These are phyloP conservation scores for Fusarium sp. DNA, from an alignment of 2,329 filamentous ascomycete species.

Conservation along the genomic window DNA sequence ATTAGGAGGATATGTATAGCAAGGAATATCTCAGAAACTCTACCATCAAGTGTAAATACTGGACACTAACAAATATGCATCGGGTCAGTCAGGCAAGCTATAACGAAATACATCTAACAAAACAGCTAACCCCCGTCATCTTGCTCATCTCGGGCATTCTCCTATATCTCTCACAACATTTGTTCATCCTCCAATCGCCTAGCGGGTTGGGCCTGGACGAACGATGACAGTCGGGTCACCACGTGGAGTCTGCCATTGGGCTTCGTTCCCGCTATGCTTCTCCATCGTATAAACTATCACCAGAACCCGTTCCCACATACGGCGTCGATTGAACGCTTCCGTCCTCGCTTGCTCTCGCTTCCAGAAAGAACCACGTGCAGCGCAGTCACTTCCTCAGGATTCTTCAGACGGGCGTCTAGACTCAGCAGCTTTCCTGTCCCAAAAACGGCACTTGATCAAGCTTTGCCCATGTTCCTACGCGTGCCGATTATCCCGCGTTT, in stretches of 20 bases:
- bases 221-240: slow-evolving; percentile 23
- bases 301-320: slow-evolving; percentile 2
- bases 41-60: no score
- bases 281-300: slow-evolving; percentile 19
- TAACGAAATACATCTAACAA: no score
- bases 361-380: slow-evolving; percentile 28
- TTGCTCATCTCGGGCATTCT: neutral
- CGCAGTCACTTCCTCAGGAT: slow-evolving; percentile 1
- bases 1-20: no score
- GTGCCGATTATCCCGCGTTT: slow-evolving; percentile 13
- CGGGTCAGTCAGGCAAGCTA: no score
- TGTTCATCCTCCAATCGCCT: neutral
- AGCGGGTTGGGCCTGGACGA: slow-evolving; percentile 17
- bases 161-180: neutral
- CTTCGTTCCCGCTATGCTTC: slow-evolving; percentile 11
- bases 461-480: neutral
- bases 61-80: no score
- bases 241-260: slow-evolving; percentile 42
- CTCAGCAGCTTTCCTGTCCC: neutral
- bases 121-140: neutral
- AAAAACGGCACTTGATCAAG: neutral
- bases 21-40: no score
- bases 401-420: slow-evolving; percentile 9
- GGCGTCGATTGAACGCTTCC: slow-evolving; percentile 5
- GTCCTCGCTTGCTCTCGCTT: neutral